Evolutionary conservation across 2,329 filamentous ascomycete genomes (phyloP), one percentile per base, ranked within the genome.

Genomic region (Verticillium klebahnii): DNA sequence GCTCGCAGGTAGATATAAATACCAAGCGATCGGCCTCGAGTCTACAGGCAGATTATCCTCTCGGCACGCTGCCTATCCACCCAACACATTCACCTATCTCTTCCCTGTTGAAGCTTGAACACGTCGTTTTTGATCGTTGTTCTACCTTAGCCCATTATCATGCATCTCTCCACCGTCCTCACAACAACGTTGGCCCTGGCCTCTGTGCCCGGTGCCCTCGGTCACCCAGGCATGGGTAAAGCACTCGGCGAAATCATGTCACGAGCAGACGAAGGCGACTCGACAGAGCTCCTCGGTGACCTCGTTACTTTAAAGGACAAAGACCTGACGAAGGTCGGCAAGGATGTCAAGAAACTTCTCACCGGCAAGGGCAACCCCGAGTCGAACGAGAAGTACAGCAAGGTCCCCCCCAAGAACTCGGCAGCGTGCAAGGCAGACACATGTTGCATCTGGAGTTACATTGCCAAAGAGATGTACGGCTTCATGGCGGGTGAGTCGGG

Each of bases 361-460:
- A 59, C 60, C 39, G 65, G 65, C 62, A 63, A 62, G 58, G 64
- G 64, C 31, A 31, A 34, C 54, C 63, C 64, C 34, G 58, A 67
- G 60, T 69, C 69, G 37, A 57, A 67, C 23, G 70, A 69, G 5
- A 34, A 62, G 19, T 67, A 70, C 65, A 60, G 11, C 11, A 57
- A 39, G 8, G 61, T 65, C 2, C 69, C 72, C 36, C 55, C 65
- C 23, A 63, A 67, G 15, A 69, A 68, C 54, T 70, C 72, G 9
- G 61, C 65, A 1, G 68, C 66, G 4, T 79, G 77, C 66, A 67
- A 67, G 45, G 65, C 70, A 29, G 77, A 80, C 58, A 75, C 77
- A 0, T 81, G 78, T 69, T 80, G 78, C 63, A 71, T 80, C 37
- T 81, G 78, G 78, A 72, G 75, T 61, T 75, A 78, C 67, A 73